Evolutionary conservation across 139 green algal species (phyloP).

Genomic region (Chlamydomonas sp.): DNA sequence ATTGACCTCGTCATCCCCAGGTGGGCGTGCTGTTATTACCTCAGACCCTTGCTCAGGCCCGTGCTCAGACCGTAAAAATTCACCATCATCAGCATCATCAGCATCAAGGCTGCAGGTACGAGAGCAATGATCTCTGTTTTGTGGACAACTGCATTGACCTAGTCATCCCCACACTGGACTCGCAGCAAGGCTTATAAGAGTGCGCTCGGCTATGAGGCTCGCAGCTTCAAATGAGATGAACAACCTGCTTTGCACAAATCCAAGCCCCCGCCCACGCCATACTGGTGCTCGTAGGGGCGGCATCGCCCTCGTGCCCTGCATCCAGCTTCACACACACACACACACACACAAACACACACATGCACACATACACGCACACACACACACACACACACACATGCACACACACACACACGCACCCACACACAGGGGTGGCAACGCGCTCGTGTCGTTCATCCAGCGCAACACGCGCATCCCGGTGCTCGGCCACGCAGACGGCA

Average conservation of each 20-base stretch:
- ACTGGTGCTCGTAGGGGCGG: not conserved
- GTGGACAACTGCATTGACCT: conserved; percentile 92
- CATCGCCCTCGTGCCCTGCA: not conserved
- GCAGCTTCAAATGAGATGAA: too few relatives aligned
- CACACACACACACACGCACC: not conserved
- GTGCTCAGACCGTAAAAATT: too few relatives aligned
- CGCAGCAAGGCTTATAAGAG: too few relatives aligned
- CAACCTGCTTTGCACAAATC: too few relatives aligned
- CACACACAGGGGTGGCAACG: conserved; percentile 67
- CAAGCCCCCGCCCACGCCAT: not conserved
- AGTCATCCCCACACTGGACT: conserved; percentile 88
- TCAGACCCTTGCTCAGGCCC: too few relatives aligned
- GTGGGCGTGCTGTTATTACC: conserved; percentile 12
- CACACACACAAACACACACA: not conserved
- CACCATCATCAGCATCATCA: too few relatives aligned
- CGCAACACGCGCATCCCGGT: conserved; percentile 94
- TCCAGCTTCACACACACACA: too few relatives aligned
- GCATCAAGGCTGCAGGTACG: too few relatives aligned
- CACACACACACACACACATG: not conserved
- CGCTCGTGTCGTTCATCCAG: conserved; percentile 50
- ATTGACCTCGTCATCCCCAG: conserved; percentile 98
- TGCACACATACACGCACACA: not conserved
- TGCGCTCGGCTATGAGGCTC: too few relatives aligned
- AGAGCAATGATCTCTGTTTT: conserved; percentile 78
- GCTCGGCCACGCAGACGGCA: conserved; percentile 94